Conservation (phyloP, 371 early-diverging fungal species). For the Haplosporangium sp. region DNA sequence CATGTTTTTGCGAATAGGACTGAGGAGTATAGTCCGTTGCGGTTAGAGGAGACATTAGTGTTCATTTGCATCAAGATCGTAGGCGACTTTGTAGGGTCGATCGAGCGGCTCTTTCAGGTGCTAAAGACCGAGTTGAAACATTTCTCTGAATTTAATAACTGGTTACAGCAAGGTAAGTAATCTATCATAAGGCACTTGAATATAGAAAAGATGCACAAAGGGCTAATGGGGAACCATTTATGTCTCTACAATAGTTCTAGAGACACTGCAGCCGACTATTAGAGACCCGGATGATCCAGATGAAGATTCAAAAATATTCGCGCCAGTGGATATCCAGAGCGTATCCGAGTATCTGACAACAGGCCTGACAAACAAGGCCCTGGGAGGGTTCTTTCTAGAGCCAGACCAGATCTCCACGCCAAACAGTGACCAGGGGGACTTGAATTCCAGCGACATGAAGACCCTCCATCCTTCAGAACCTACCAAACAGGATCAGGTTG, state of each 20-base stretch:
- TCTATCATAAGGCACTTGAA: too few species aligned
- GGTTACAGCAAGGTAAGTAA: constrained; percentile 40
- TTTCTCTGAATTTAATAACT: constrained; percentile 44
- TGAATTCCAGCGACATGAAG: not conserved
- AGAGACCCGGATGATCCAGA: constrained; percentile 25
- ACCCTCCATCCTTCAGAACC: not conserved
- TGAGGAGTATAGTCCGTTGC: constrained; percentile 25
- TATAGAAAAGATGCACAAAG: not conserved
- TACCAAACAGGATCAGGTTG: not conserved
- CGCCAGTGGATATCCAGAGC: constrained; percentile 21
- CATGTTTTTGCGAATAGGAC: constrained; percentile 9
- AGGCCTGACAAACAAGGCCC: constrained; percentile 13
- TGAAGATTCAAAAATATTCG: constrained; percentile 14
- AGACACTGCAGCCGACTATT: constrained; percentile 18
- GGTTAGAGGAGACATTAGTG: constrained; percentile 14
- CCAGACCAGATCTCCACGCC: not conserved
- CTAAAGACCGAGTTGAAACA: constrained; percentile 31
- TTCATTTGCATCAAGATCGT: constrained; percentile 38
- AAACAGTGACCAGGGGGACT: not conserved
- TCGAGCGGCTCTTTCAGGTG: constrained; percentile 31
- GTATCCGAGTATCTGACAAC: constrained; percentile 31
- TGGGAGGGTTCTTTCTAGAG: constrained; percentile 22
- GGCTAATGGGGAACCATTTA: not conserved
- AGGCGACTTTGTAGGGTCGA: constrained; percentile 37
- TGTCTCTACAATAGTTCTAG: constrained; percentile 12